A percentile compares a stretch with the other conserved stretches of the same genome.
Conservation (phyloP, 139 green algal genomes). For the Haematococcus sp. region DNA sequence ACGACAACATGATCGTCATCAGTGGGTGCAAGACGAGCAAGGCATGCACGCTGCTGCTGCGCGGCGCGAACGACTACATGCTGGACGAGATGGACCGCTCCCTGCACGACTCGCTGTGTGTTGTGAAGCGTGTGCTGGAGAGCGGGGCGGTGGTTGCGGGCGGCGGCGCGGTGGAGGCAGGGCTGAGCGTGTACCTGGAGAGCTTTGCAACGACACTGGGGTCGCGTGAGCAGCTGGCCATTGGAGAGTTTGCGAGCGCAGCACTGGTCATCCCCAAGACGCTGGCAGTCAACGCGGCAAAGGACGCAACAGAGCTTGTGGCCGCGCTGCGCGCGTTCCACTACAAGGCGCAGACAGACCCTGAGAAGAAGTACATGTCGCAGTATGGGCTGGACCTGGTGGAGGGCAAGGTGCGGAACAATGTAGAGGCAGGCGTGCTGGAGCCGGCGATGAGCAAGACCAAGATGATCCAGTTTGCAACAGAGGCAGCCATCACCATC, state of each 20-base stretch:
- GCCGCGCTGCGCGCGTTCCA: constrained; percentile 93
- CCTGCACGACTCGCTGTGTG: constrained; percentile 96
- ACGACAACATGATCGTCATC: constrained; percentile 75
- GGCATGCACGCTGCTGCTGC: constrained; percentile 82
- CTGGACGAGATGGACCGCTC: constrained; percentile 98
- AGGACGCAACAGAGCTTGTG: constrained; percentile 71
- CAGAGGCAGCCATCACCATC: constrained; percentile 98
- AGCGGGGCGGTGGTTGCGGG: constrained; percentile 82
- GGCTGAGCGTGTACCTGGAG: constrained; percentile 93
- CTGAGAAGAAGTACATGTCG: constrained; percentile 43
- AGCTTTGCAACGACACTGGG: constrained; percentile 93
- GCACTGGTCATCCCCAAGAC: constrained; percentile 75
- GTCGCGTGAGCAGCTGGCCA: constrained; percentile 95
- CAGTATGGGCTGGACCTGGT: constrained; percentile 81
- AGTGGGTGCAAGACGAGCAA: constrained; percentile 59
- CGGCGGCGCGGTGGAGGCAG: constrained; percentile 92
- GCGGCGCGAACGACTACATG: constrained; percentile 98
- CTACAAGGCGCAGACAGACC: constrained; percentile 70
- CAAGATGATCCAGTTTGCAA: constrained; percentile 99
- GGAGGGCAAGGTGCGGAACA: constrained; percentile 78
- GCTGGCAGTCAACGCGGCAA: constrained; percentile 89
- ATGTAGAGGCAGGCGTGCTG: constrained; percentile 91
- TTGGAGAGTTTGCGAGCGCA: constrained; percentile 85
- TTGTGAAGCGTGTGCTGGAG: constrained; percentile 97
- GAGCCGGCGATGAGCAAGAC: constrained; percentile 93